phyloP scores from a whole-genome alignment of 192 early-diverging fungal species.

The Backusella westeae region DNA sequence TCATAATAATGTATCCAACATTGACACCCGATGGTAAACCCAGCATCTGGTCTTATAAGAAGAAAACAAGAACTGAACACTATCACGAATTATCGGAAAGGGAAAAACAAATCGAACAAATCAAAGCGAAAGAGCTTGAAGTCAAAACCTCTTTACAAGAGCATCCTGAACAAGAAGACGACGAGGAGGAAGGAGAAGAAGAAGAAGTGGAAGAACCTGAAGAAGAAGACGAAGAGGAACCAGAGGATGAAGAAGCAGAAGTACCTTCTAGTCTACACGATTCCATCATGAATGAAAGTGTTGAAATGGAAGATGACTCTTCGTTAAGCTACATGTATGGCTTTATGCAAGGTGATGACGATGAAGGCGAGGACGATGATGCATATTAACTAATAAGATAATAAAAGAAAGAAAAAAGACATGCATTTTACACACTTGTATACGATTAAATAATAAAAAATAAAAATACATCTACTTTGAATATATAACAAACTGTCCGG shows the following conservation, averaged over 20 bases:
- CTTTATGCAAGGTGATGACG: not conserved
- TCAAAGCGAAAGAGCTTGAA: not conserved
- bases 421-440: not conserved
- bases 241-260: not conserved
- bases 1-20: constrained; percentile 10
- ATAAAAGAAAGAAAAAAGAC: not conserved
- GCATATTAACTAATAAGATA: not conserved
- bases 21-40: not conserved
- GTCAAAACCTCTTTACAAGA: not conserved
- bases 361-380: not conserved
- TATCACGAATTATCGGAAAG: not conserved
- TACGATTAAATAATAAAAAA: not conserved
- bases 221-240: not conserved
- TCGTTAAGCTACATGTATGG: constrained; percentile 1
- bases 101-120: not conserved
- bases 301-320: not conserved
- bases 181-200: not conserved
- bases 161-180: not conserved
- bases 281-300: not conserved
- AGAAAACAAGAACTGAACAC: not conserved
- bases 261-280: not conserved
- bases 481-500: not conserved
- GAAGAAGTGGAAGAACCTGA: not conserved
- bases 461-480: no score
- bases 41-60: not conserved